Base-by-base conservation (phyloP, 2,329 filamentous ascomycete species). In the Penicillium sp. region DNA sequence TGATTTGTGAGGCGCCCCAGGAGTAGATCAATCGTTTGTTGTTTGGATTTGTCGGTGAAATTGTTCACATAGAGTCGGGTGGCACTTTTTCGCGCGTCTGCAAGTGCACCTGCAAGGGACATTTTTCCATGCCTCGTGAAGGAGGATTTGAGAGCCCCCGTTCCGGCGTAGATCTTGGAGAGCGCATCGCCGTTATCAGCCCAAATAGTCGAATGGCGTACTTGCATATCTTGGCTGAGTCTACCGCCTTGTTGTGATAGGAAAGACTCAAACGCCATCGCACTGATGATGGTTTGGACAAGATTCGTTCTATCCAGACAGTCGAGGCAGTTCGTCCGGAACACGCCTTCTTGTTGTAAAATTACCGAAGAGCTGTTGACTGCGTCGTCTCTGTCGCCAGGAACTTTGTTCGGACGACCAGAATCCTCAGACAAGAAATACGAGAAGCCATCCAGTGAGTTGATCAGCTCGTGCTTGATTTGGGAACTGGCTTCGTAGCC, bases 21-120 rank as follows among this genome's bases (percentile, higher is more conserved):
- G 5, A 99, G 82, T 77, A 96, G 87, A 72, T 99, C 94, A 62
- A 99, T 97, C 1, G 91, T 97, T 63, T 91, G 92, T 70, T 99
- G 94, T 44, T 92, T 83, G 21, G 88, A 90, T 61, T 96, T 96
- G 71, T 99, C 94, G 8, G 92, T 85, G 71, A 99, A 97, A 69
- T 97, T 97, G 76, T 99, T 99, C 76, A 97, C 93, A 70, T 97
- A 97, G 59, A 97, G 84, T 56, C 94, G 84, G 49, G 94, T 94
- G 1, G 93, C 92, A 61, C 91, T 96, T 75, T 99, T 99, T 51
- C 93, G 86, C 43, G 92, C 89, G 76, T 99, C 94, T n/a, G 94
- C 92, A 63, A 99, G 85, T 10, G 92, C 91, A 27, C 94, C 94
- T 1, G 92, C 91, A 22, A 97, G 75, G 10, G 92, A 96, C 91